Base-by-base conservation (phyloP, 495 filamentous ascomycete genomes). In the Aspergillus sclerotiicarbonarius region DNA sequence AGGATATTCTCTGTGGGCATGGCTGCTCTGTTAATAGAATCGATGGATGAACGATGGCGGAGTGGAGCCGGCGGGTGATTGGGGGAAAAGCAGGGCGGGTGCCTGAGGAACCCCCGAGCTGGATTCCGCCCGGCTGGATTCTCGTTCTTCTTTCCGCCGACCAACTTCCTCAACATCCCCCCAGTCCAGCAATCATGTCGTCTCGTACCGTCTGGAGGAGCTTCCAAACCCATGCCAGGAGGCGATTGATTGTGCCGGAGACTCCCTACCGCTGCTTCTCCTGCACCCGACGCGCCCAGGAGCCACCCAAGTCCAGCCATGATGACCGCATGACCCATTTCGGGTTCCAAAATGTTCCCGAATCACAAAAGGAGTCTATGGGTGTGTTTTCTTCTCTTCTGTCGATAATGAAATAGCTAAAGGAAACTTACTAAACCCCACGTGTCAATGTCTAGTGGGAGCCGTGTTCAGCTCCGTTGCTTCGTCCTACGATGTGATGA, bases 401-500 rank as follows among this genome's bases (percentile, higher is more conserved):
- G 13, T 21, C 4, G 2, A 19, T 31, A 15, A 25, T 31, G n/a
- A 41, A 5, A 16, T 32, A 0, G 8, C 33, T 8, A 3, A 31
- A n/a, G 8, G 6, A 12, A 10, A 25, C 12, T 37, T n/a, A 51
- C 66, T 75, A 66, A 70, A 33, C 29, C n/a, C 25, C 15, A 3
- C 15, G 7, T 53, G 20, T 15, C 13, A 4, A 19, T 52, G 43
- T 45, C 53, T 61, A 90, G 94, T 98, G 20, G 87, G 85, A 62
- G 84, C 84, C 43, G 94, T 98, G 59, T 98, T 98, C 80, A 94
- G 91, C 73, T 96, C 90, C 68, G 93, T 98, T 50, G 93, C 94
- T 62, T 84, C 90, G 49, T 90, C 87, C 29, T 89, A 94, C 79
- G 92, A 97, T 71, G 85, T 85, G 62, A 98, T 98, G 94, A 98